Evolutionary conservation across 345 rosid species (phyloP), one percentile per base, ranked within the genome.

Genomic region (Aegle marmelos): DNA sequence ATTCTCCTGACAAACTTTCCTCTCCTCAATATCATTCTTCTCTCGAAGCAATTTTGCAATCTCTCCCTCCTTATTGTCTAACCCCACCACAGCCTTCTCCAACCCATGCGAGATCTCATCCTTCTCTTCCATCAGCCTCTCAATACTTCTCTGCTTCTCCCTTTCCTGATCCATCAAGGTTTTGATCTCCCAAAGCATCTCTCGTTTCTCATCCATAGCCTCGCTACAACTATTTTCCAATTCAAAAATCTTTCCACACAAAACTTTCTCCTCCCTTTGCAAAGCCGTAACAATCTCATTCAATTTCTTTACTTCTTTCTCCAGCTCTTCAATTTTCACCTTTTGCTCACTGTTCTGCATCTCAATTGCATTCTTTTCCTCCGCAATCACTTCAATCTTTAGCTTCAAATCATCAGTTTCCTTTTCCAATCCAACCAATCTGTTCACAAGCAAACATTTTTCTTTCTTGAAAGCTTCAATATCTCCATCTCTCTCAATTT

Each of bases 221-320:
- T 83, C 85, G 50, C 56, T 80, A 45, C 10, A 80, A 59, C 79
- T 79, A 83, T 85, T 91, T 83, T 90, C 92, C 89, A 93, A 68
- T 76, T 82, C 83, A 4, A 72, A 21, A 53, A 85, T 73, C 73
- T 80, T 75, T 25, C 7, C 77, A 22, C 53, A 65, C 88, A 90
- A 74, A 41, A 64, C 54, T 37, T 50, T 74, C 83, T 85, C 91
- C 79, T 95, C 89, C 27, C 70, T 79, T 33, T 45, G 77, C 82
- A 87, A 83, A 74, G 75, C 76, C 54, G 39, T 41, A 56, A 76
- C 76, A 41, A 59, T 39, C 78, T 75, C 86, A 75, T 81, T 58
- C 86, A 84, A n/a, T 13, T 60, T 59, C 22, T 48, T 33, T 24
- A 80, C 59, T 71, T 79, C 84, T 68, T 75, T 78, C 84, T 84